Evolutionary conservation across 495 filamentous ascomycete species (phyloP).

Genomic region (Trichocladium antarcticum): DNA sequence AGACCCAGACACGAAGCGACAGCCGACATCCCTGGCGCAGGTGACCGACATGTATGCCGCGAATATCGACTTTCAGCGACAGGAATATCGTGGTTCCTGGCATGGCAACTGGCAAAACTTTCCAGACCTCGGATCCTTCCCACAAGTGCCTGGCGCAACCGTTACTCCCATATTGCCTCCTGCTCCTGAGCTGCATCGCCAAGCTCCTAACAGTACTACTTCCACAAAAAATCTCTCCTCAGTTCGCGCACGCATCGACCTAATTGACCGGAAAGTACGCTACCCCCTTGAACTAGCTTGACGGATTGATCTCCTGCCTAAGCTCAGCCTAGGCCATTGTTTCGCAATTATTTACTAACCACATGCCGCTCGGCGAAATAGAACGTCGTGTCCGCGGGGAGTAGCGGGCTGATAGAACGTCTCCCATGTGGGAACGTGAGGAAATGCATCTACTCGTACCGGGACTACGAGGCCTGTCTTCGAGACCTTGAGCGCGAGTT

Average conservation of each 20-base stretch:
- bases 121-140: background rate
- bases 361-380: background rate
- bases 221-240: background rate
- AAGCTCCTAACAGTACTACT: background rate
- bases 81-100: background rate
- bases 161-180: background rate
- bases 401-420: background rate
- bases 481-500: background rate
- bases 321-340: background rate
- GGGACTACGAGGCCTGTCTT: background rate
- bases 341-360: background rate
- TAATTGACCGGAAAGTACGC: background rate
- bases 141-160: background rate
- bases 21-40: too few relatives aligned
- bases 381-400: background rate
- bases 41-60: background rate
- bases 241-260: background rate
- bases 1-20: too few relatives aligned
- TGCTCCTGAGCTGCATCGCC: background rate
- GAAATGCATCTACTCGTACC: background rate
- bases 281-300: background rate
- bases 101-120: background rate
- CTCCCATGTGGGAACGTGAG: background rate
- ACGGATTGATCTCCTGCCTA: background rate
- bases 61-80: constrained; percentile 1